Base-by-base conservation (phyloP, 1,284 basidiomycete genomes). In the Pseudozyma thailandica region DNA sequence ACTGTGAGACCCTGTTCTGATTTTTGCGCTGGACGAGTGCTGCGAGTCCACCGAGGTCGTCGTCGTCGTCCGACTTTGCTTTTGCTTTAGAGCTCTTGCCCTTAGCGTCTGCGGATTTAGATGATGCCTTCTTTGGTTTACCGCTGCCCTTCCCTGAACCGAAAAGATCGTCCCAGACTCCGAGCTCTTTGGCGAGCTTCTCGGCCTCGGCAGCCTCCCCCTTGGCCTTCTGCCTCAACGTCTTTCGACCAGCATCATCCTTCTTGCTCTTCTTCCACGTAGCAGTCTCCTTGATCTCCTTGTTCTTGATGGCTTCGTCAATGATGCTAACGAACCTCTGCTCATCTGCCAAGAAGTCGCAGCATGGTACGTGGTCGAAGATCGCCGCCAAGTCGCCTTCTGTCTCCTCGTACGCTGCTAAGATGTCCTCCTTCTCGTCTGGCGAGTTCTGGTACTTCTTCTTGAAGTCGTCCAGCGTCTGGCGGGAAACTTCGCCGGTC, bases 111-210 rank as follows among this genome's bases (percentile, higher is more conserved):
- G 39, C 18, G 12, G 47, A 28, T 41, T 62, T 52, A n/a, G 52
- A 42, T n/a, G n/a, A n/a, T 4, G 18, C 47, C 5, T 49, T 51
- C 10, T 39, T 54, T 28, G 51, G 48, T 48, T 73, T 76, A 1
- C 46, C 59, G 33, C 70, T 75, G 15, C 42, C 57, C 41, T 61
- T 55, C 15, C 52, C 61, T 2, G 50, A 55, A 20, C 80, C 80
- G 25, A 78, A 83, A 2, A 83, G 51, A 25, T 79, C 72, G 41
- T 83, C 81, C 73, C 75, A 82, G 1, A 83, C 79, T 43, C 81
- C 80, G 10, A 83, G 62, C 63, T 79, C 75, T 23, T 69, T 70
- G 5, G 79, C 79, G 10, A 78, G 63, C 39, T 72, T 73, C 38
- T 79, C 77, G 3, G 78, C 78, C 38, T 81, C 74, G 2, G 31